Evolutionary conservation across 2,329 filamentous ascomycete genomes (phyloP).

Genomic region (Xylaria sp.): DNA sequence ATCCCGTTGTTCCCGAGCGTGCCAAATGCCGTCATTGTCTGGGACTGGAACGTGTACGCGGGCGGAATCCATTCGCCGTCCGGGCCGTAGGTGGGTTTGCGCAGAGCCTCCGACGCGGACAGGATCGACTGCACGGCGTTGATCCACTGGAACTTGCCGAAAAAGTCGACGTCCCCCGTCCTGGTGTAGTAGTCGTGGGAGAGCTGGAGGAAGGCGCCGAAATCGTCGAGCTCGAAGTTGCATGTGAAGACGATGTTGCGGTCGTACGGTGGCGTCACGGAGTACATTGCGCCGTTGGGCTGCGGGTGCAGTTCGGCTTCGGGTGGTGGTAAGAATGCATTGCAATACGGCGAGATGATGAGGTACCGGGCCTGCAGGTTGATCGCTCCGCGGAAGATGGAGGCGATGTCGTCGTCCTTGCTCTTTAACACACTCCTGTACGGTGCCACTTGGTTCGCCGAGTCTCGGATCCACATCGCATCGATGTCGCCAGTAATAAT

Average conservation of each 20-base stretch:
- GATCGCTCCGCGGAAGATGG: slow-evolving; percentile 72
- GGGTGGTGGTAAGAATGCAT: slow-evolving; percentile 85
- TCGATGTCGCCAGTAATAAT: slow-evolving; percentile 86
- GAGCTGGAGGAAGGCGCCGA: slow-evolving; percentile 84
- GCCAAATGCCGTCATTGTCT: slow-evolving; percentile 76
- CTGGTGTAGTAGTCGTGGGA: slow-evolving; percentile 78
- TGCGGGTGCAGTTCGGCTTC: slow-evolving; percentile 70
- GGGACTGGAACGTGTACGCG: slow-evolving; percentile 76
- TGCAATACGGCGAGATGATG: slow-evolving; percentile 77
- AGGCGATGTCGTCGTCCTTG: slow-evolving; percentile 65
- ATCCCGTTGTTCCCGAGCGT: slow-evolving; percentile 78
- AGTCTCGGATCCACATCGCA: slow-evolving; percentile 88
- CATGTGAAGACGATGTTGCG: slow-evolving; percentile 82
- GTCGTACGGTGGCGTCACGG: slow-evolving; percentile 68
- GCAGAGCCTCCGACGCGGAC: slow-evolving; percentile 70
- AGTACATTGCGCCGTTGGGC: slow-evolving; percentile 63
- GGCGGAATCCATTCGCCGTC: slow-evolving; percentile 39
- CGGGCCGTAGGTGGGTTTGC: slow-evolving; percentile 63
- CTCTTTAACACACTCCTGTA: slow-evolving; percentile 66
- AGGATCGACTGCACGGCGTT: slow-evolving; percentile 73
- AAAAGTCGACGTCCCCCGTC: slow-evolving; percentile 75
- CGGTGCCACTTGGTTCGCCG: slow-evolving; percentile 74
- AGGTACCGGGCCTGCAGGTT: slow-evolving; percentile 75
- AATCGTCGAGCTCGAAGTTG: slow-evolving; percentile 93
- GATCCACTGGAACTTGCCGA: slow-evolving; percentile 75